Conservation (phyloP, 2,329 filamentous ascomycete genomes). For the Helotiales sp. region DNA sequence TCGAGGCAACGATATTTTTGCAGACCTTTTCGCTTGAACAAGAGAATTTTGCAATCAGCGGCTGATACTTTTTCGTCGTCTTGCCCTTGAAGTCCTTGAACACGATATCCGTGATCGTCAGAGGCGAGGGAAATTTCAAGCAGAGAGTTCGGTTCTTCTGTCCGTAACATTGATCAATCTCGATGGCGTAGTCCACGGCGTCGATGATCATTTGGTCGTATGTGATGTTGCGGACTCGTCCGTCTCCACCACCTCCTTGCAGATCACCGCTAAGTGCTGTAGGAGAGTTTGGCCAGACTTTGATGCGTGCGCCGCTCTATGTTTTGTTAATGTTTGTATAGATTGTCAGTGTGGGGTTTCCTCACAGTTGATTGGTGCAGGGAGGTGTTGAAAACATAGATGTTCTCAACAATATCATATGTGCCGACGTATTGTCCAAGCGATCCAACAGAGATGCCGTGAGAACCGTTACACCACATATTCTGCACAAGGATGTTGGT, state of each 20-base stretch:
- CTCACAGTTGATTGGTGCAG: constrained; percentile 57
- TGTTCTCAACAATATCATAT: constrained; percentile 70
- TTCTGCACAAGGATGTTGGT: constrained; percentile 72
- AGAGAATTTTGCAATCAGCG: constrained; percentile 52
- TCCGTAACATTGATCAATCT: constrained; percentile 69
- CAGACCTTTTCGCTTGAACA: constrained; percentile 55
- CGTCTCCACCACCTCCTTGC: constrained; percentile 67
- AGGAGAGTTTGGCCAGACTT: constrained; percentile 66
- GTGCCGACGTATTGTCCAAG: constrained; percentile 67
- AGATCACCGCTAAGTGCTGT: constrained; percentile 63
- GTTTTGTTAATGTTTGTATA: constrained; percentile 44
- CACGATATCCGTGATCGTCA: constrained; percentile 61
- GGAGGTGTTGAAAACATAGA: constrained; percentile 66
- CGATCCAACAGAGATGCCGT: constrained; percentile 75
- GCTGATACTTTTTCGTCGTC: constrained; percentile 52
- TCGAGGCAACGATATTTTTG: constrained; percentile 53
- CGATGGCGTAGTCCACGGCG: constrained; percentile 69
- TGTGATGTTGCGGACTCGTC: constrained; percentile 68
- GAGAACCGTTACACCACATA: constrained; percentile 69
- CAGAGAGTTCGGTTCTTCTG: constrained; percentile 67
- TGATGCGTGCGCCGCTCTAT: constrained; percentile 71
- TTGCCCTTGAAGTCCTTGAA: constrained; percentile 62
- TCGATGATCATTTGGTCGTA: constrained; percentile 64
- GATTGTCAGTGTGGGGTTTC: constrained; percentile 33
- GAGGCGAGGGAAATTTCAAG: constrained; percentile 57